A percentile compares a stretch with the other conserved stretches of the same genome.
These are phyloP conservation scores for Yarrowia galli DNA, from an alignment of 1,139 yeast genomes.

Conservation along the genomic window DNA sequence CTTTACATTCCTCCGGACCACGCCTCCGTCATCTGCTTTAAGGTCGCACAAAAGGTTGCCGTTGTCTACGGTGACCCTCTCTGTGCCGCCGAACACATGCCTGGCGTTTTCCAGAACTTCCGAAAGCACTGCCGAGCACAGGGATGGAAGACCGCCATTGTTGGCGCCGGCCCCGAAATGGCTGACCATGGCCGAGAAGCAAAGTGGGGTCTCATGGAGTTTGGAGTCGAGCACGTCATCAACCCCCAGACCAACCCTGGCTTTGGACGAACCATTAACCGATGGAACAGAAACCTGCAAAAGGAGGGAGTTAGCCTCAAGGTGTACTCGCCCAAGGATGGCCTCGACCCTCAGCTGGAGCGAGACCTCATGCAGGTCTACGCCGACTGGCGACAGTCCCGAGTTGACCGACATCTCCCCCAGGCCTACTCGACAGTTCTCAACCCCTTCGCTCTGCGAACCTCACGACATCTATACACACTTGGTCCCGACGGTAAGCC, in stretches of 20 bases:
- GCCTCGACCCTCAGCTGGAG: constrained; percentile 32
- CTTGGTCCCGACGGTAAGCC: constrained; percentile 37
- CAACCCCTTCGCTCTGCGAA: constrained; percentile 36
- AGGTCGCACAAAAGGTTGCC: constrained; percentile 27
- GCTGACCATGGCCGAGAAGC: constrained; percentile 17
- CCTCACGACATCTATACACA: constrained; percentile 34
- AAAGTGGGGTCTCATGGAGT: constrained; percentile 35
- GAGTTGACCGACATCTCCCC: constrained; percentile 34
- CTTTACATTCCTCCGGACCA: constrained; percentile 24
- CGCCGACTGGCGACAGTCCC: constrained; percentile 35
- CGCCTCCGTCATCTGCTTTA: constrained; percentile 34
- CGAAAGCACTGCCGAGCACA: constrained; percentile 20
- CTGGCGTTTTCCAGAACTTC: constrained; percentile 17
- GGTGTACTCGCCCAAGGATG: constrained; percentile 29
- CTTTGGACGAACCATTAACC: constrained; percentile 33
- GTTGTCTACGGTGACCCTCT: constrained; percentile 37
- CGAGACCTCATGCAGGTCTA: constrained; percentile 31
- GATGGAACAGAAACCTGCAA: constrained; percentile 31
- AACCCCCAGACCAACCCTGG: constrained; percentile 37
- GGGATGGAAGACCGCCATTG: constrained; percentile 18
- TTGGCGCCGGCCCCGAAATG: constrained; percentile 15
- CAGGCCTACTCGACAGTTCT: constrained; percentile 35
- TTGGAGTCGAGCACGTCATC: constrained; percentile 37
- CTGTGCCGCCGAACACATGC: constrained; percentile 33
- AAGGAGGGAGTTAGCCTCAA: constrained; percentile 23